A percentile compares a stretch with the other conserved stretches of the same genome.
Evolutionary conservation across 805 yeast genomes (phyloP).

Genomic region (Dipodascus albidus): DNA sequence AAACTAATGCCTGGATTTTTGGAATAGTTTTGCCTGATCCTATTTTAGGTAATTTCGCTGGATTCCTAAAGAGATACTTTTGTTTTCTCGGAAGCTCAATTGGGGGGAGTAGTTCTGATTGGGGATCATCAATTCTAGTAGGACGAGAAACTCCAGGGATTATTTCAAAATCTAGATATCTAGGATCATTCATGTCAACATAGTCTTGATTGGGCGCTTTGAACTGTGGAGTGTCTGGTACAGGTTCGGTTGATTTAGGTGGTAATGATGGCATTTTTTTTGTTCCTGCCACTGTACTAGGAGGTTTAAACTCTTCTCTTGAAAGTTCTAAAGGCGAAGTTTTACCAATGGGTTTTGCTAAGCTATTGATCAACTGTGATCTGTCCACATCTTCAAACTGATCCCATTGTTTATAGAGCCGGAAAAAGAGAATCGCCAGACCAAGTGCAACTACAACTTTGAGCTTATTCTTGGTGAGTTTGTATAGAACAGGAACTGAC

Average conservation of each 20-base stretch:
- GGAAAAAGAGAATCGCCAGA: constrained; percentile 3
- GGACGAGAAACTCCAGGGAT: constrained; percentile 10
- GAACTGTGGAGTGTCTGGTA: not conserved
- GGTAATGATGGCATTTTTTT: not conserved
- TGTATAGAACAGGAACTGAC: constrained; percentile 4
- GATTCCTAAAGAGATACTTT: constrained; percentile 7
- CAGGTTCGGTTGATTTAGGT: not conserved
- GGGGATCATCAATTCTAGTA: constrained; percentile 3
- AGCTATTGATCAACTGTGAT: not conserved
- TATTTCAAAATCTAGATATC: constrained; percentile 6
- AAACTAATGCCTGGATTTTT: constrained; percentile 14
- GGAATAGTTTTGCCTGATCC: constrained; percentile 1
- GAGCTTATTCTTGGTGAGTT: constrained; percentile 2
- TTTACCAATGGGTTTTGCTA: not conserved
- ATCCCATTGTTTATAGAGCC: not conserved
- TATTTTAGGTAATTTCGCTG: constrained; percentile 6
- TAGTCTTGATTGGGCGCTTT: not conserved
- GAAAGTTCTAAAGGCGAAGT: not conserved
- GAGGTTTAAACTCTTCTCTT: too few species aligned
- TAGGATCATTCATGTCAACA: not conserved
- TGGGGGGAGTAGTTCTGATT: not conserved
- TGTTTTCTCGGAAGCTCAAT: constrained; percentile 3
- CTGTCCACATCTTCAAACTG: not conserved
- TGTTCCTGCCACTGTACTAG: not conserved
- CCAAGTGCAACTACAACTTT: constrained; percentile 3